Evolutionary conservation across 768 basidiomycete species (phyloP), one percentile per base, ranked within the genome.

Genomic region (Mycena filopes): DNA sequence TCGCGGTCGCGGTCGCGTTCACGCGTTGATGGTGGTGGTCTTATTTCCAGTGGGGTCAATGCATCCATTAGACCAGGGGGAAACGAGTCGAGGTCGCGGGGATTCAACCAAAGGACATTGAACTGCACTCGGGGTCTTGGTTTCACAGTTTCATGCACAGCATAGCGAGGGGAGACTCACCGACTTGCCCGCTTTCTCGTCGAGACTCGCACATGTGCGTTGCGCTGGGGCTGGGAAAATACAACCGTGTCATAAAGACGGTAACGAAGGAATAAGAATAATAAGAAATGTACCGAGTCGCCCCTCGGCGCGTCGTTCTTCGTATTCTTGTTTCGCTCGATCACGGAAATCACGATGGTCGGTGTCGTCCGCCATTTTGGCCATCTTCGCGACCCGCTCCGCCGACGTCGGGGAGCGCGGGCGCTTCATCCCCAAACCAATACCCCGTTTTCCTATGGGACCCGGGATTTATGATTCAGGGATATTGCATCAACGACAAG

Each of bases 91-190:
- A 79, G 76, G 71, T 89, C 83, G 58, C 82, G 80, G 2, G 92
- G 89, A 72, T 94, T 86, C 56, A 96, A 81, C 88, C 90, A 93
- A 28, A 94, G 80, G 33, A 91, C 86, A 71, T 95, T 94, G 77
- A 94, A 94, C 94, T 96, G 41, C 1, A 21, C 28, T 13, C 15
- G 15, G 8, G 20, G n/a, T n/a, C n/a, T n/a, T n/a, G n/a, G n/a
- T n/a, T n/a, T 25, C 21, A 46, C 11, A 65, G 50, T 46, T 43
- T 10, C 20, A 29, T 6, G 36, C 36, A 36, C 40, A 41, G 23
- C 29, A 16, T 21, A 33, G 43, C 25, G 41, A 61, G 63, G 16
- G 28, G 25, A 41, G 55, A 65, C 89, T 68, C 63, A 91, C 91
- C 78, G 84, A 76, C 70, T 87, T 87, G 46, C 88, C 91, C 13